Base-by-base conservation (phyloP, 371 early-diverging fungal genomes). In the Amoeboaphelidium protococcarum region DNA sequence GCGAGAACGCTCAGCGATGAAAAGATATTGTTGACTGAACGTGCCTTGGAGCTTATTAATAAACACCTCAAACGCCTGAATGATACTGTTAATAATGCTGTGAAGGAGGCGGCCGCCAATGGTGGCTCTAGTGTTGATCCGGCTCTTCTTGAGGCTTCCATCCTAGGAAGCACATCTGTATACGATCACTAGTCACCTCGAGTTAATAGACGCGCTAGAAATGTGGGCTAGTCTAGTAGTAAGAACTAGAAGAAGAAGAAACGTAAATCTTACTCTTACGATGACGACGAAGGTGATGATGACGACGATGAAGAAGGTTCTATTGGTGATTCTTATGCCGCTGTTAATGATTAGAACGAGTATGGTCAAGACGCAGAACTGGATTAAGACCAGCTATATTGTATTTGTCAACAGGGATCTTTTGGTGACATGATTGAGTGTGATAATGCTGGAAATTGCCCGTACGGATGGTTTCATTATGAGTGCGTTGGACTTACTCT, bases 351-450 rank as follows among this genome's bases (percentile, higher is more conserved):
- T n/a, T n/a, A n/a, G n/a, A n/a, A n/a, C n/a, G n/a, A n/a, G n/a
- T n/a, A n/a, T n/a, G n/a, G n/a, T n/a, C n/a, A n/a, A n/a, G n/a
- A n/a, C n/a, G n/a, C n/a, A n/a, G n/a, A n/a, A n/a, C n/a, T n/a
- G n/a, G n/a, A n/a, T n/a, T n/a, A 44, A 25, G 44, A 44, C 44
- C 13, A 21, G 26, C 47, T 22, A 13, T 58, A 58, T 47, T 65
- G 66, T 50, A 53, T 41, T 19, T 66, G 66, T 51, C 54, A 47
- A 41, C 42, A 49, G 22, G 47, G 45, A 26, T 51, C 59, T 22
- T 54, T 49, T 50, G 62, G 64, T 12, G 52, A 52, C 23, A 63
- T 66, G 64, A 59, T 66, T 25, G 50, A 49, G 1, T 66, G 66
- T 47, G 62, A 61, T 44, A 48, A 49, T 37, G 22, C 25, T 23